Conservation (phyloP, 1,284 basidiomycete genomes). For the Cryptococcus neoformans region DNA sequence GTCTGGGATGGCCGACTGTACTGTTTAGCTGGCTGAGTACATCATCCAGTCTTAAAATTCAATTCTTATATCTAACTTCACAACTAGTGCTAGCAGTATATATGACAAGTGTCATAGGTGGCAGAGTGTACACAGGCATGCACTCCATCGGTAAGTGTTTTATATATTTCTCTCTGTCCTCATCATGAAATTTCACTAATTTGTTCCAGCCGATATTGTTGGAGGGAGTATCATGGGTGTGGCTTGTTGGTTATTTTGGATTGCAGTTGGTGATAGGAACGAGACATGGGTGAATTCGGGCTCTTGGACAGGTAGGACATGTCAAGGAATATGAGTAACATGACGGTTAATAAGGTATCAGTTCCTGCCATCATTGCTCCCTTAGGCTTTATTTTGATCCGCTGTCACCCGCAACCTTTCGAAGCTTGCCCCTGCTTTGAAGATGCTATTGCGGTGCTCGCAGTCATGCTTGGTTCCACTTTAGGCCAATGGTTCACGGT, state of each 20-base stretch:
- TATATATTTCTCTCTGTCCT: too few species aligned
- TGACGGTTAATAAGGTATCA: conserved; percentile 16
- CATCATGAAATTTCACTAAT: too few species aligned
- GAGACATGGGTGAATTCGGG: conserved; percentile 52
- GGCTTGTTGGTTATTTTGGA: conserved; percentile 61
- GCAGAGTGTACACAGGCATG: conserved; percentile 88
- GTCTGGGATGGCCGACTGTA: conserved; percentile 13
- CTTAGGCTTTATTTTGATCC: conserved; percentile 67
- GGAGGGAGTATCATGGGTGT: conserved; percentile 66
- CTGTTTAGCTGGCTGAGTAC: conserved; percentile 26
- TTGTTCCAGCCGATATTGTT: conserved; percentile 60
- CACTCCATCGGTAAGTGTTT: conserved; percentile 57
- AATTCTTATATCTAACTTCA: neutral
- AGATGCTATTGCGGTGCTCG: conserved; percentile 89
- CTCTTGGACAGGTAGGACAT: conserved; percentile 57
- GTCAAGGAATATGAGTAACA: neutral
- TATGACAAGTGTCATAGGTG: conserved; percentile 75
- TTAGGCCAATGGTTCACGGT: conserved; percentile 60
- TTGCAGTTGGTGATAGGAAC: conserved; percentile 36
- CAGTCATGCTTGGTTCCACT: conserved; percentile 74
- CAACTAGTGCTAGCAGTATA: conserved; percentile 58
- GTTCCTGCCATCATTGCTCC: conserved; percentile 69
- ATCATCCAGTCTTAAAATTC: conserved; percentile 1
- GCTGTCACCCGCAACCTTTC: conserved; percentile 86
- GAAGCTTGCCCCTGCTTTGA: conserved; percentile 99